Evolutionary conservation across 2,329 filamentous ascomycete genomes (phyloP), one percentile per base, ranked within the genome.

Genomic region (Fusarium redolens): DNA sequence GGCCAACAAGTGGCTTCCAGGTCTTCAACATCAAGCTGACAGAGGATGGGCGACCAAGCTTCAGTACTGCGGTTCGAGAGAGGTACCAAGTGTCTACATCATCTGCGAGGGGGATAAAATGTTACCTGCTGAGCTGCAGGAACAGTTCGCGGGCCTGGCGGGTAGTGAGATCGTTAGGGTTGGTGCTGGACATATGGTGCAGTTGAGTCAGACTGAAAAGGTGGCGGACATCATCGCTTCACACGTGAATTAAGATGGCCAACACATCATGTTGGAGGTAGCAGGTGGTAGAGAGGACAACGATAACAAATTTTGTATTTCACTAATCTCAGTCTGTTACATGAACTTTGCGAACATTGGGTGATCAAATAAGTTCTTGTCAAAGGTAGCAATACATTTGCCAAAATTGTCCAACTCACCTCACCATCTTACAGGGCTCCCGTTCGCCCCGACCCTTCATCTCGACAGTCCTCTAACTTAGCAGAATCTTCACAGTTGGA

Each of bases 271-370:
- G 18, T 33, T 3, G n/a, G 5, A 33, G 12, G 7, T 1, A 18
- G 2, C 0, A 25, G 30, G 8, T 5, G n/a, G 22, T 4, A 20
- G 14, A 1, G 2, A 31, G 6, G 6, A 10, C 2, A 35, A 13
- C 2, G 5, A 7, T 4, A 25, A 25, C 18, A 1, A 3, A 37
- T 4, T 35, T 0, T 1, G 17, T 8, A 18, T 10, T 5, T 18
- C 10, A 0, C 11, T 6, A 4, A 4, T 25, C 25, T 18, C 6
- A 15, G 7, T 12, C 6, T 37, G 17, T 17, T 17, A 8, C 4
- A 14, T 17, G 17, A 37, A 17, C 15, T 9, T 37, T 12, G 17
- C 13, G 35, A 37, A 17, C 35, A 17, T 7, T 17, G 5, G 8
- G 17, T 37, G 35, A 15, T 17, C 14, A 18, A 37, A 17, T 7